Base-by-base conservation (phyloP, 1,284 basidiomycete species). In the Ceratobasidium theobromae region DNA sequence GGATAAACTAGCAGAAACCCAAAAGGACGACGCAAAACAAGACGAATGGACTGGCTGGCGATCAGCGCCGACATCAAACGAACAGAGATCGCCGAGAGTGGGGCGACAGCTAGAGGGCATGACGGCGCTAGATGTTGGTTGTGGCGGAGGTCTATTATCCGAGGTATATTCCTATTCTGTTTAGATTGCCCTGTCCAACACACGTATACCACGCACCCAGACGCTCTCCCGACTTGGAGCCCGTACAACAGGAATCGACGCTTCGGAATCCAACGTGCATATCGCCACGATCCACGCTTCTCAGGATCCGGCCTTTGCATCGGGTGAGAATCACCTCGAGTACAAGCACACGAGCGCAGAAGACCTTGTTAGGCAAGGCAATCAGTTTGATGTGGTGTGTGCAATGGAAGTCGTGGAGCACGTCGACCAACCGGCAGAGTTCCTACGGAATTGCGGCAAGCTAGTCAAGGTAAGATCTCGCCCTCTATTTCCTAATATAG, bases 331-430 rank as follows among this genome's bases (percentile, higher is more conserved):
- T 38, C 71, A 30, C 9, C 77, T 90, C 21, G 75, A 76, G 21
- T 99, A 98, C 76, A 76, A 85, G n/a, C 86, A 93, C 72, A 82
- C 85, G 0, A 82, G 91, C 0, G 94, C 91, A 0, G 96, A 98
- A 74, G 81, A 82, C 0, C 75, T 94, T 2, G 75, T 87, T 11
- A 73, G 82, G 23, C 83, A 86, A 8, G 75, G 70, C 5, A 82
- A 82, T 70, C 82, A 82, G 48, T 99, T 89, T 74, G 96, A 99
- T 75, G 82, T 96, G 5, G 95, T 99, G 14, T 97, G 94, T 75
- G 91, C 94, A 9, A 95, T 99, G 94, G 97, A 99, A 75, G 95
- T 99, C 16, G 75, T 99, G 46, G 97, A 99, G 78, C 97, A 99
- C 74, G 97, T 99, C 67, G 90, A 97, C 74, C 87, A 95, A 71